These are phyloP conservation scores for Pythium guiyangense DNA, from an alignment of 352 stramenopile species.

Conservation along the genomic window DNA sequence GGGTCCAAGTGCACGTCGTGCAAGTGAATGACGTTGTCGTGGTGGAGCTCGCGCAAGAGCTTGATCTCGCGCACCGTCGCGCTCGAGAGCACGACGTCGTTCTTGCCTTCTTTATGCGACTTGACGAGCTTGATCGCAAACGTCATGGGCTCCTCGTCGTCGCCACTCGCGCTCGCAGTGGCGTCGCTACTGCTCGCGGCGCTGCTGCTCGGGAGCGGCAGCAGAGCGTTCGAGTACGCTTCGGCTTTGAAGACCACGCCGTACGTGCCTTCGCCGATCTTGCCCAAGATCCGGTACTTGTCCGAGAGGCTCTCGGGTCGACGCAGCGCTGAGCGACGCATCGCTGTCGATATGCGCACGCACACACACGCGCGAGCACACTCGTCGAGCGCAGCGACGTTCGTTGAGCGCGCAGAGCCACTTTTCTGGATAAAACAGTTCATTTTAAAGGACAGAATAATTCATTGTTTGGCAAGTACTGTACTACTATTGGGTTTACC, in stretches of 20 bases:
- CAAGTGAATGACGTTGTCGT: constrained; percentile 85
- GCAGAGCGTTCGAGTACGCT: constrained; percentile 38
- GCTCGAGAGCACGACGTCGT: constrained; percentile 86
- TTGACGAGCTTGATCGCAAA: constrained; percentile 90
- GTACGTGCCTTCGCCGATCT: constrained; percentile 89
- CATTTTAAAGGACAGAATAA: no score
- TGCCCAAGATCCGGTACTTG: constrained; percentile 82
- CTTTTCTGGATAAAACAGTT: no score
- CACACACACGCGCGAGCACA: no score
- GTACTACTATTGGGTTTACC: no score
- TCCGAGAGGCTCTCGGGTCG: constrained; percentile 71
- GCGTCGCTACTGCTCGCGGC: not conserved
- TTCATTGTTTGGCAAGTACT: no score
- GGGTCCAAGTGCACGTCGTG: constrained; percentile 87
- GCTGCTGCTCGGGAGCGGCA: constrained; percentile 26
- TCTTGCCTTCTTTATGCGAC: constrained; percentile 87
- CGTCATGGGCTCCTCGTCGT: constrained; percentile 76
- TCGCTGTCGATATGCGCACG: constrained; percentile 11
- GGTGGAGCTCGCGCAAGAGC: constrained; percentile 80
- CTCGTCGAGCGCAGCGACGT: no score
- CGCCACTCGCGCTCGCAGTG: constrained; percentile 3
- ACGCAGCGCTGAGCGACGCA: constrained; percentile 58
- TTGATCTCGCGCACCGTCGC: constrained; percentile 90
- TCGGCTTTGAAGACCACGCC: constrained; percentile 89
- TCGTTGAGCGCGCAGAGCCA: no score